phyloP scores from a whole-genome alignment of 2,329 filamentous ascomycete genomes.

The Pseudogymnoascus sp. region DNA sequence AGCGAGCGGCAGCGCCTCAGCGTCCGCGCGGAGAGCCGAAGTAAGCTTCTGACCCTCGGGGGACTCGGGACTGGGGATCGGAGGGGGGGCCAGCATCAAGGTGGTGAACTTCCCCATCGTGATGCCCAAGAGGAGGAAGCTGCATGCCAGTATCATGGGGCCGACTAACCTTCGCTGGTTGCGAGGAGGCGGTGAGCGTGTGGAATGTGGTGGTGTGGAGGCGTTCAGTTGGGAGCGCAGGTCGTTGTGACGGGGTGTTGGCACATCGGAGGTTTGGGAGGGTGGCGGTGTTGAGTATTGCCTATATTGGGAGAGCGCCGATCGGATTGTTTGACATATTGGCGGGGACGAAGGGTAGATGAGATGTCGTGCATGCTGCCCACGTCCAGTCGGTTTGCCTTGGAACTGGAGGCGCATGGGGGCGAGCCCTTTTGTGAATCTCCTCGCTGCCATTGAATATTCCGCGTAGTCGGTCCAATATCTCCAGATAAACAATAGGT shows the following conservation, averaged over 20 bases:
- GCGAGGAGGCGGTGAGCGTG: slow-evolving; percentile 11
- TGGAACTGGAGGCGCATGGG: not conserved
- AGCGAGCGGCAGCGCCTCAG: slow-evolving; percentile 38
- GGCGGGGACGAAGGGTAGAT: not conserved
- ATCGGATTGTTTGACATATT: not conserved
- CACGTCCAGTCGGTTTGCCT: not conserved
- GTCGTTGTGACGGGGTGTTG: slow-evolving; percentile 13
- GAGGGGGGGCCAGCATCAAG: slow-evolving; percentile 36
- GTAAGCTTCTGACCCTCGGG: slow-evolving; percentile 35
- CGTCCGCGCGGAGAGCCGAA: slow-evolving; percentile 34
- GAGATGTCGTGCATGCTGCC: not conserved
- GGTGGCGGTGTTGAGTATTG: slow-evolving; percentile 3
- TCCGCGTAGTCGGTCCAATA: not conserved
- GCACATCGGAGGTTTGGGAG: not conserved
- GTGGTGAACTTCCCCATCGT: slow-evolving; percentile 32
- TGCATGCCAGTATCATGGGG: slow-evolving; percentile 24
- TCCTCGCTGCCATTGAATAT: not conserved
- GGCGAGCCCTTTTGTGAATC: not conserved
- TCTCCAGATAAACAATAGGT: not conserved
- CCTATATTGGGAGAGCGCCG: not conserved
- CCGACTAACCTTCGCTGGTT: slow-evolving; percentile 22
- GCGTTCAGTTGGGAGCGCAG: slow-evolving; percentile 23
- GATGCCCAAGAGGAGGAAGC: slow-evolving; percentile 36
- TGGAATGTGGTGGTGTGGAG: slow-evolving; percentile 7
- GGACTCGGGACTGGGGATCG: slow-evolving; percentile 32